Base-by-base conservation (phyloP, 805 yeast genomes). In the Kluyveromyces lactis region DNA sequence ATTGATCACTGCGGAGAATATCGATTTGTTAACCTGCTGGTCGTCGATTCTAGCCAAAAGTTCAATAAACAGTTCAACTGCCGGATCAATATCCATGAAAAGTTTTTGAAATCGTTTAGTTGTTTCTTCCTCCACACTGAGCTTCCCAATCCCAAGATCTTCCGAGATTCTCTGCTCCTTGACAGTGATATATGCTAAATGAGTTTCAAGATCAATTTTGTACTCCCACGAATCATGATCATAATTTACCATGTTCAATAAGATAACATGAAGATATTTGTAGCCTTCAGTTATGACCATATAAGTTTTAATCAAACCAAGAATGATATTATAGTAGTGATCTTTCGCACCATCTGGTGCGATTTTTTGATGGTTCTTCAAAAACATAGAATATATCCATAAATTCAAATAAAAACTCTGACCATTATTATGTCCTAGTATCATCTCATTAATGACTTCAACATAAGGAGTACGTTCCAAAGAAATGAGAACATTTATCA, bases 401-500 rank as follows among this genome's bases (percentile, higher is more conserved):
- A 68, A 29, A 26, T 59, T 52, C 33, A 62, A 36, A 21, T 53
- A 54, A 33, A 66, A 58, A 19, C 38, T 40, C 7, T 50, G 39
- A 28, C 42, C 42, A 11, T 40, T 42, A 26, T 48, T 51, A 11
- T 42, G 18, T 16, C 45, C 46, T 2, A 26, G 36, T 8, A 51
- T 42, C 18, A 75, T 39, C 10, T 51, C 59, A 13, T 46, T 44
- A 7, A 71, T 41, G 12, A 75, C 51, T 3, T 61, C 66, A 0
- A 44, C 42, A 1, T 65, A 55, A 0, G 67, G 47, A 33, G 68
- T 69, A 48, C 76, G 76, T 0, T 80, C 62, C 8, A 85, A 49
- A 0, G 90, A 77, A 1, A 81, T 56, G n/a, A 81, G 47, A 0
- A 81, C 85, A 55, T 81, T 81, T 17, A 83, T 64, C 4, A 68